Base-by-base conservation (phyloP, 768 basidiomycete genomes). In the Tylopilus subfusipes region DNA sequence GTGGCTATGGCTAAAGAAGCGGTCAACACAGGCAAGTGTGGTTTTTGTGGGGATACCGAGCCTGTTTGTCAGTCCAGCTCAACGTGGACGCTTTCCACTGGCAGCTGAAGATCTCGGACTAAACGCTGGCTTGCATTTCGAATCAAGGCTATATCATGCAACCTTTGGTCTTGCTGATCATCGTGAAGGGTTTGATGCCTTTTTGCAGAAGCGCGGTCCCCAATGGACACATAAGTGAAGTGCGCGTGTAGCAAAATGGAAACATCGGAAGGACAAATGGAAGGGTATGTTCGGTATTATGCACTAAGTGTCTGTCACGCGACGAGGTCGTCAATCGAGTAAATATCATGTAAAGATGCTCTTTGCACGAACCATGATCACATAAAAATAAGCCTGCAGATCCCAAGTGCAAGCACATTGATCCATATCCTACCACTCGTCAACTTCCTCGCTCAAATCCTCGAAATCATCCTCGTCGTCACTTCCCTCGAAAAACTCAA, bases 401-500 rank as follows among this genome's bases (percentile, higher is more conserved):
- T 14, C 43, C 3, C 29, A 33, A 7, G 25, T 27, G 29, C 33
- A 40, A 7, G 19, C 19, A 22, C 16, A 18, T n/a, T 40, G 58
- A 11, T 60, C 48, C 24, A 48, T 19, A 24, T 62, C 57, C 8
- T 52, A 61, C 65, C 57, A 66, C 10, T 55, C 56, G 40, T 57
- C 54, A 3, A 40, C 10, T 9, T 58, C 63, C 7, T 54, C 57
- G 2, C 38, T 2, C 34, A 50, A 21, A 44, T 70, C 68, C 6
- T 67, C 72, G 14, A 61, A 61, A 18, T 57, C 56, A 39, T 68
- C 72, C 18, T 72, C 84, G 29, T 76, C 75, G 43, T 76, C 75
- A 42, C 82, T 83, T 31, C 81, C 76, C 53, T 82, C 83, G 55
- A 84, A 87, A 56, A 73, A 78, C 12, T 80, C 79, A 14, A 49